Percentiles rank a stretch among this genome's conserved stretches.
These are phyloP conservation scores for Solanum dulcamara DNA, from an alignment of 257 asterid genomes.

Conservation along the genomic window DNA sequence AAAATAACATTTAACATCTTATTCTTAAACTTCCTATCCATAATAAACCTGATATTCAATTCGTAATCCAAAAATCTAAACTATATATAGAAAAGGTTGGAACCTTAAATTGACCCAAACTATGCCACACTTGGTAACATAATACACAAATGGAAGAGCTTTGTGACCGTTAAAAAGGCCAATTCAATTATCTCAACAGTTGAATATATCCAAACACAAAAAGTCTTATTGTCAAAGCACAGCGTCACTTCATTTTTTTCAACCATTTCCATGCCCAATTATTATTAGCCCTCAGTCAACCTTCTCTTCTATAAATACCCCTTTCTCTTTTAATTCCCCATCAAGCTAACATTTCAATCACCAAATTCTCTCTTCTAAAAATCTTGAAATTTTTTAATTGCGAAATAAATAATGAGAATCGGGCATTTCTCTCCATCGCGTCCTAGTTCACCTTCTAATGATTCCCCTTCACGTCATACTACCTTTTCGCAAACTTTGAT, in stretches of 20 bases:
- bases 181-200: background rate
- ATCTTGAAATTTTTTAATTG: background rate
- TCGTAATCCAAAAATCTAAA: no score
- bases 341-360: background rate
- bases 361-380: background rate
- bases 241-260: background rate
- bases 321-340: background rate
- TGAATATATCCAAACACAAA: background rate
- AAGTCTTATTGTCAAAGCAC: background rate
- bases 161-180: background rate
- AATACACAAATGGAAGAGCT: background rate
- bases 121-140: no score
- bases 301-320: background rate
- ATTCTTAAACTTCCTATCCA: no score
- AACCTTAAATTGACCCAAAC: no score
- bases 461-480: conserved; percentile 18
- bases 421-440: conserved; percentile 8
- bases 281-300: background rate
- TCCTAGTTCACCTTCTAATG: conserved; percentile 25
- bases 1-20: no score
- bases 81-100: no score
- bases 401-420: background rate
- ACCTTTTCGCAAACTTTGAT: conserved; percentile 41
- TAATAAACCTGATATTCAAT: no score
- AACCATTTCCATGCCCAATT: background rate